Percentiles rank a stretch among this genome's conserved stretches.
Conservation (phyloP, 129 eudicot genomes). For the Ambrosia trifida region DNA sequence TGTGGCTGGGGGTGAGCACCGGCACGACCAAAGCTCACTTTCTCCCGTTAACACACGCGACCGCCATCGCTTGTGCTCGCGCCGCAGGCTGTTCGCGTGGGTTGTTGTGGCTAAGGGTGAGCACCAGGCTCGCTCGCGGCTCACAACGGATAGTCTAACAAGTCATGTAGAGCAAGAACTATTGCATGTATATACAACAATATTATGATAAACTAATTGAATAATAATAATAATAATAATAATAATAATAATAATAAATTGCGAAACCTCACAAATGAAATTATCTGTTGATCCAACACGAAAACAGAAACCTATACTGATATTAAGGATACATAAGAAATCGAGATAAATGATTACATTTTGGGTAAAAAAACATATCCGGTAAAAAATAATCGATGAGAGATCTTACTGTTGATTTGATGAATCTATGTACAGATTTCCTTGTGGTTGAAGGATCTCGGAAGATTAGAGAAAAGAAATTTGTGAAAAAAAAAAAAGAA, state of each 20-base stretch:
- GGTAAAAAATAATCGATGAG: background rate
- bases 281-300: constrained; percentile 7
- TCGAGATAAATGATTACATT: background rate
- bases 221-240: too few relatives aligned
- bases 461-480: constrained; percentile 8
- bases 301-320: background rate
- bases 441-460: constrained; percentile 10
- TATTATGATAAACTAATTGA: background rate
- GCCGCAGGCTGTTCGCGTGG: too few relatives aligned
- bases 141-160: too few relatives aligned
- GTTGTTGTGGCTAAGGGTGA: too few relatives aligned
- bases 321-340: background rate
- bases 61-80: too few relatives aligned
- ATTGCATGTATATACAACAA: constrained; percentile 7
- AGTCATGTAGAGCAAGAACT: background rate
- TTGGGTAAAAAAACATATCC: background rate
- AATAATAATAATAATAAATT: background rate
- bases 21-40: too few relatives aligned
- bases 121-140: too few relatives aligned
- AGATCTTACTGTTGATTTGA: constrained; percentile 24
- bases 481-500: background rate
- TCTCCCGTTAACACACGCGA: too few relatives aligned
- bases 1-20: too few relatives aligned
- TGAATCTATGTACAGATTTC: constrained; percentile 17
- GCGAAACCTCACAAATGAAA: background rate